Conservation (phyloP, 2,329 filamentous ascomycete species). For the Aspergillus tamarii region DNA sequence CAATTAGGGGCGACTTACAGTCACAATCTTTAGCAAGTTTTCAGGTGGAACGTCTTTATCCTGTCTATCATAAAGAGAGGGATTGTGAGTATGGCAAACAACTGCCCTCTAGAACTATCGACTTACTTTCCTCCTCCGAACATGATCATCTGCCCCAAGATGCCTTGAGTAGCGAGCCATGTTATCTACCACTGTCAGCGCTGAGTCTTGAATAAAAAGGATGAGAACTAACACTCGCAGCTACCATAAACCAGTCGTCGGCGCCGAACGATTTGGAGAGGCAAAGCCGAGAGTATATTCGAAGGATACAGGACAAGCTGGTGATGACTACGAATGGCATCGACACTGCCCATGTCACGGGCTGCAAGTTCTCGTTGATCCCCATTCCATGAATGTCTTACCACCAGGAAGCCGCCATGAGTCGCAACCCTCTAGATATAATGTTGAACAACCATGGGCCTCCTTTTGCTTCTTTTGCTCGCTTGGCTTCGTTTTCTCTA, state of each 20-base stretch:
- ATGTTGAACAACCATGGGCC: too few species aligned
- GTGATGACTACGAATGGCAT: conserved; percentile 9
- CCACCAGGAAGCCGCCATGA: background rate
- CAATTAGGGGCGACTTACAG: background rate
- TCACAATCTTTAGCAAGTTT: background rate
- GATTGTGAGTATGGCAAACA: background rate
- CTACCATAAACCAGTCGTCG: conserved; percentile 13
- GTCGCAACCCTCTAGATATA: background rate
- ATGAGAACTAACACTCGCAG: background rate
- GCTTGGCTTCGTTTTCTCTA: background rate
- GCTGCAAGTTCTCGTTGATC: conserved; percentile 11
- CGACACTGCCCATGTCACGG: conserved; percentile 8
- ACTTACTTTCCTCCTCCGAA: conserved; percentile 10
- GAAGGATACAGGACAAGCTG: conserved; percentile 3
- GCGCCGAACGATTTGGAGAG: conserved; percentile 9
- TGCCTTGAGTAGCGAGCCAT: conserved; percentile 4
- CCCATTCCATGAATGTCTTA: conserved; percentile 3
- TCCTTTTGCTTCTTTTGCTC: background rate
- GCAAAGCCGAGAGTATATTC: conserved; percentile 11
- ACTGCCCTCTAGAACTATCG: background rate
- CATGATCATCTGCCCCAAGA: conserved; percentile 5
- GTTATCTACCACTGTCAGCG: background rate
- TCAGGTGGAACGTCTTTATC: conserved; percentile 1
- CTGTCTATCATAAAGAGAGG: background rate
- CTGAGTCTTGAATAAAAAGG: background rate